phyloP scores from a whole-genome alignment of 257 asterid genomes.

The Solanum virginianum region DNA sequence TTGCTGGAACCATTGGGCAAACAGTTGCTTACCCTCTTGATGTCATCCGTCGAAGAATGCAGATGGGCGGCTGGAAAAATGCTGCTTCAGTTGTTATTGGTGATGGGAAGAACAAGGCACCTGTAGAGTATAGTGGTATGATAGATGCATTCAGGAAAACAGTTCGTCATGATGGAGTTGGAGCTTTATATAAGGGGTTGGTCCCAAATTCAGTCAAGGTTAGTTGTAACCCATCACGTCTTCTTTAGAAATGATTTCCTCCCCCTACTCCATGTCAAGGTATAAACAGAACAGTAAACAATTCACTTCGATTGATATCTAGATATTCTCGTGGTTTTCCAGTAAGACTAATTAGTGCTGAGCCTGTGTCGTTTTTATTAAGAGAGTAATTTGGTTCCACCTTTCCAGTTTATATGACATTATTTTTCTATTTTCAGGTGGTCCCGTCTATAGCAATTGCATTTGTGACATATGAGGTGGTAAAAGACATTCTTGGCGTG shows the following conservation, averaged over 20 bases:
- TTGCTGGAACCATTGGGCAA: conserved; percentile 95
- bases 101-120: conserved; percentile 55
- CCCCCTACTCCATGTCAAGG: not conserved
- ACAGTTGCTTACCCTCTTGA: conserved; percentile 97
- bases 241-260: not conserved
- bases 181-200: conserved; percentile 94
- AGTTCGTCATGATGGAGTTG: conserved; percentile 72
- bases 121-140: conserved; percentile 84
- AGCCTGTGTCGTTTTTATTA: not conserved
- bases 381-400: not conserved
- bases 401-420: not conserved
- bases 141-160: conserved; percentile 93
- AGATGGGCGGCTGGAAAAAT: conserved; percentile 96
- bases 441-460: conserved; percentile 92
- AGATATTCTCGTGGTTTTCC: not conserved
- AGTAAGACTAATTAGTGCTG: not conserved
- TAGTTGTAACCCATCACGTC: conserved; percentile 6
- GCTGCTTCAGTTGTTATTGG: conserved; percentile 79
- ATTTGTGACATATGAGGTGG: conserved; percentile 75
- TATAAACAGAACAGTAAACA: not conserved
- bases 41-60: conserved; percentile 96
- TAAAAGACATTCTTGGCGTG: conserved; percentile 61
- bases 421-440: conserved; percentile 29
- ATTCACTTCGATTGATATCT: not conserved
- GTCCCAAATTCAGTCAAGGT: conserved; percentile 99